phyloP scores from a whole-genome alignment of 2,329 filamentous ascomycete genomes.

The Cercospora sp. region DNA sequence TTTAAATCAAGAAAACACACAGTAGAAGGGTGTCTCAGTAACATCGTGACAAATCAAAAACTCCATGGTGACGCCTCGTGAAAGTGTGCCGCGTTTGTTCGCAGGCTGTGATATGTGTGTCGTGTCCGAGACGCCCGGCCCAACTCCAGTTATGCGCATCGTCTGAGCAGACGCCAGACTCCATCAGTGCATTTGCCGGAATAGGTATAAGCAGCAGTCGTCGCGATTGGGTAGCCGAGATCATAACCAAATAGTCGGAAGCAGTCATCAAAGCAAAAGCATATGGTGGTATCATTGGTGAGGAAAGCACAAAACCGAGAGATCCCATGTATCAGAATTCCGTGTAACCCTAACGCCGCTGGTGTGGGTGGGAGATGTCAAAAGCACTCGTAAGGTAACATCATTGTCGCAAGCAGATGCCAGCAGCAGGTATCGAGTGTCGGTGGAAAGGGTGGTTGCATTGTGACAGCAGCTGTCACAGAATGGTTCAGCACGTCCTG shows the following conservation, averaged over 20 bases:
- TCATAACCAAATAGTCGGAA: slow-evolving; percentile 11
- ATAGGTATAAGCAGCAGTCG: slow-evolving; percentile 5
- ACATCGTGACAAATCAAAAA: slow-evolving; percentile 20
- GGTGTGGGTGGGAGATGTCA: slow-evolving; percentile 23
- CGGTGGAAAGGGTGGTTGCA: slow-evolving; percentile 12
- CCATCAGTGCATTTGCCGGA: slow-evolving; percentile 12
- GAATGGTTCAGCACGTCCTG: slow-evolving; percentile 22
- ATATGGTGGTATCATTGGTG: slow-evolving; percentile 31
- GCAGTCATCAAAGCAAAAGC: slow-evolving; percentile 23
- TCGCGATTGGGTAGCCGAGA: slow-evolving; percentile 20
- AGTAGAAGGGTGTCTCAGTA: slow-evolving; percentile 15
- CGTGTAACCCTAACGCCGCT: slow-evolving; percentile 21
- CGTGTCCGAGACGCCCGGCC: background rate
- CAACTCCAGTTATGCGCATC: background rate
- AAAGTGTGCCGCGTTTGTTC: slow-evolving; percentile 1
- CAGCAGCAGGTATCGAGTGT: slow-evolving; percentile 19
- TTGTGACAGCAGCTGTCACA: slow-evolving; percentile 20
- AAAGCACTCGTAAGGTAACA: slow-evolving; percentile 19
- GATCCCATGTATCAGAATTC: slow-evolving; percentile 8
- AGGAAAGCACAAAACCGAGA: slow-evolving; percentile 11
- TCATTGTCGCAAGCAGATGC: slow-evolving; percentile 15
- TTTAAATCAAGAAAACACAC: slow-evolving; percentile 7
- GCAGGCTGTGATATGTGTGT: slow-evolving; percentile 4
- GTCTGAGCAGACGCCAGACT: slow-evolving; percentile 1
- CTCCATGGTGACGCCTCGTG: slow-evolving; percentile 2